Base-by-base conservation (phyloP, 2,329 filamentous ascomycete species). In the Fusarium napiforme region DNA sequence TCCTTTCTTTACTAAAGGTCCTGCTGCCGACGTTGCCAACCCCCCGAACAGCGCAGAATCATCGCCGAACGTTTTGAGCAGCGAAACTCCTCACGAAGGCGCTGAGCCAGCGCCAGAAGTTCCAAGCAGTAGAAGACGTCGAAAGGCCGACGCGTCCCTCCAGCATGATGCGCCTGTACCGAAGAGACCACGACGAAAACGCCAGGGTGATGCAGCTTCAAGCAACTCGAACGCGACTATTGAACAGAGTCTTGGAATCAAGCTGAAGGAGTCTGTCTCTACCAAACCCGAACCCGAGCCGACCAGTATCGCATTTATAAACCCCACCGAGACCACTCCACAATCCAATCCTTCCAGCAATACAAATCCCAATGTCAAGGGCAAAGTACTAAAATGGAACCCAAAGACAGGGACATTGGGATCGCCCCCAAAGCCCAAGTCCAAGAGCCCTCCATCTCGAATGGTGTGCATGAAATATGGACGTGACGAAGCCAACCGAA, bases 381-480 rank as follows among this genome's bases (percentile, higher is more conserved):
- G 83, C 47, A 90, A 87, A 71, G 73, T 91, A 2, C 79, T 91
- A 26, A 86, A 83, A 68, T 85, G 91, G 74, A 91, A 92, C 69
- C 84, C 85, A 2, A 88, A 86, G 68, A 91, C 89, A 3, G 89
- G 90, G 9, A 92, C 89, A 4, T 86, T 91, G 56, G 89, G 89
- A 8, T 89, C 89, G 9, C 89, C 90, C 0, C 90, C 90, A 1
- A 88, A 85, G 53, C 83, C 85, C 7, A 92, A 90, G 73, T 76
- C 78, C 3, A 78, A 72, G 30, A 66, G 28, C 10, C 69, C 60
- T 21, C 83, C 83, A 43, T 79, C 82, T 9, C 81, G 80, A 28
- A 67, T 93, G 9, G 86, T 91, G 5, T 82, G 83, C 18, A 85
- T 94, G 37, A 85, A 82, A 68, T 96, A 96, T 77, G 89, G 88